Evolutionary conservation across 441 rosid genomes (phyloP), one percentile per base, ranked within the genome.

Genomic region (Pelargonium australe): DNA sequence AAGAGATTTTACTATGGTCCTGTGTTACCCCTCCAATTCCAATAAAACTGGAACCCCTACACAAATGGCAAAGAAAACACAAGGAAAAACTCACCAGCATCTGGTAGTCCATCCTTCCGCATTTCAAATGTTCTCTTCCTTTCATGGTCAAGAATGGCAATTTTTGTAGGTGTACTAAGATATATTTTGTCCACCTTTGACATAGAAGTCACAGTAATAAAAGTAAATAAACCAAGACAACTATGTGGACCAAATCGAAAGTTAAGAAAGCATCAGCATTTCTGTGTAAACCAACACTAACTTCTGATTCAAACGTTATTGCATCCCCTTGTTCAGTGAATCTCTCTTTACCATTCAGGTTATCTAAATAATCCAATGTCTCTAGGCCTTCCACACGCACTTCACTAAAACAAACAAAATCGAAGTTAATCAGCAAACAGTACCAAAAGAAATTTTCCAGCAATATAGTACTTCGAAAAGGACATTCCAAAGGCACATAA

Each of bases 311-410:
- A 78, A 81, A 81, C 40, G 80, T 76, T 73, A 81, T 72, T 47
- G 84, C 84, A 74, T 81, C 84, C 49, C 79, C 82, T 57, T 81
- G 82, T 68, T 81, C 84, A 23, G 84, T 81, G 64, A 76, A 78
- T 44, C 84, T 72, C 67, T 76, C 75, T 72, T 62, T 78, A 58
- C 68, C 63, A 70, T 74, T 64, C 63, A 84, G 74, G 72, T 78
- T 84, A 68, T 81, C 85, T 44, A 84, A 76, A 67, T 84, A 84
- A 71, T 84, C 85, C 67, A 81, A 71, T 11, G 85, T 84, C 85
- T 84, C 87, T 28, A 84, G 73, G 17, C 87, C 85, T 80, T 84
- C 87, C 55, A 84, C 81, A 19, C 85, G 79, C 73, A 84, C 87
- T 81, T 84, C 87, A 75, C 87, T 81, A 64, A 75, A 70, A 74